Percentiles rank a stretch among this genome's conserved stretches.
Conservation (phyloP, 2,329 filamentous ascomycete species). For the Fusarium concolor region DNA sequence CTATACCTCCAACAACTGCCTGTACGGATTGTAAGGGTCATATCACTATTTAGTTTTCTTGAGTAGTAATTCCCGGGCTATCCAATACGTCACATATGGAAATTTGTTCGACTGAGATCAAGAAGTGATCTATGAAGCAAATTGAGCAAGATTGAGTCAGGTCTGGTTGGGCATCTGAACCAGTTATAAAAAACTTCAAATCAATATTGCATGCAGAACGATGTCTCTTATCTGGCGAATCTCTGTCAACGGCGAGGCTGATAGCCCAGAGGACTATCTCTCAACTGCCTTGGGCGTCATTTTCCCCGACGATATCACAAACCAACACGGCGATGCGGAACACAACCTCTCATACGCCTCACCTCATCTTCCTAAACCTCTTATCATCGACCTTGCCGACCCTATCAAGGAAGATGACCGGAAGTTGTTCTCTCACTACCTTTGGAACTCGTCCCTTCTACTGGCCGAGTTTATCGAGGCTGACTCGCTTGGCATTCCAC, state of each 20-base stretch:
- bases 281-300: constrained; percentile 69
- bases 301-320: constrained; percentile 75
- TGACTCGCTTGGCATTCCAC: constrained; percentile 52
- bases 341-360: constrained; percentile 70
- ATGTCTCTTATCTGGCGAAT: constrained; percentile 60
- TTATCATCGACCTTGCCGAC: constrained; percentile 60
- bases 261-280: constrained; percentile 69
- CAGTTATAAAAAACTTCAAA: not conserved
- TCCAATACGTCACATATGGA: not conserved
- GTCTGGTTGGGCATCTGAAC: constrained; percentile 13
- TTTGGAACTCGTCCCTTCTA: constrained; percentile 75
- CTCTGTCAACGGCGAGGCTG: constrained; percentile 41
- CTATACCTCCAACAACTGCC: not conserved
- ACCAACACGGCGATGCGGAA: constrained; percentile 72
- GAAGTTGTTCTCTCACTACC: constrained; percentile 75
- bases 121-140: constrained; percentile 6
- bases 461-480: constrained; percentile 68
- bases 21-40: not conserved
- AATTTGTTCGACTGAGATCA: not conserved
- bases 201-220: not conserved
- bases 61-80: not conserved
- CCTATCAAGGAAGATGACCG: constrained; percentile 65
- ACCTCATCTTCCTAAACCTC: constrained; percentile 59
- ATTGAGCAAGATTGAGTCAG: not conserved
- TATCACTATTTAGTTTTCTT: not conserved